Conservation (phyloP, 495 filamentous ascomycete genomes). For the Evernia prunastri region DNA sequence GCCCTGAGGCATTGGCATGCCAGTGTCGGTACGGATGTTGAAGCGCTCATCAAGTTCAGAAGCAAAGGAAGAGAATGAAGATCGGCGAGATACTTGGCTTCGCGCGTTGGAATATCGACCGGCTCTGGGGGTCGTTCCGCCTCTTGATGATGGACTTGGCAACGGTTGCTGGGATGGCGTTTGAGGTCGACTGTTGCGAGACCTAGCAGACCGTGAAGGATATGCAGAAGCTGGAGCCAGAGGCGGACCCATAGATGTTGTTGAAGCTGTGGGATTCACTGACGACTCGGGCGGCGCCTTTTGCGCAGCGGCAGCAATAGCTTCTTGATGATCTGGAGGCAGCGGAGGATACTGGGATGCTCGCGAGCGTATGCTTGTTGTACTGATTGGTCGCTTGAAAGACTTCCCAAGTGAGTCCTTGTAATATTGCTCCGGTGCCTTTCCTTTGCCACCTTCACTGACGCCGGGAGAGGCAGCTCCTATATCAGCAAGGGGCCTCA, state of each 20-base stretch:
- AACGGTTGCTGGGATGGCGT: conserved; percentile 52
- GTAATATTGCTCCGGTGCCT: conserved; percentile 23
- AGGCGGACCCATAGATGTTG: conserved; percentile 76
- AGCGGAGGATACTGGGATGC: conserved; percentile 60
- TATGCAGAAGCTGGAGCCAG: conserved; percentile 74
- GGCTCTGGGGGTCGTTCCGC: conserved; percentile 52
- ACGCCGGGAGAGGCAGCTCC: conserved; percentile 21
- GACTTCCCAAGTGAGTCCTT: conserved; percentile 23
- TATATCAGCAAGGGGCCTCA: conserved; percentile 28
- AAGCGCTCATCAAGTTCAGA: conserved; percentile 90
- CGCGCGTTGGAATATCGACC: conserved; percentile 41
- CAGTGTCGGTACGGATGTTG: conserved; percentile 55
- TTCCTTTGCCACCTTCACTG: conserved; percentile 20
- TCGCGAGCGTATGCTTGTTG: conserved; percentile 52
- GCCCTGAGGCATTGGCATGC: conserved; percentile 51
- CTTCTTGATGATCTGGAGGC: conserved; percentile 72
- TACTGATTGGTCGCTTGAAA: conserved; percentile 59
- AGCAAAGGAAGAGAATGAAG: conserved; percentile 89
- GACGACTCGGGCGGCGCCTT: conserved; percentile 28
- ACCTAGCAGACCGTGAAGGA: conserved; percentile 36
- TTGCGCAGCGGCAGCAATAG: conserved; percentile 65
- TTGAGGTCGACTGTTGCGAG: conserved; percentile 52
- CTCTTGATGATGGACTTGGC: conserved; percentile 34
- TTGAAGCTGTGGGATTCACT: conserved; percentile 16
- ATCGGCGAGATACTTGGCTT: conserved; percentile 60